These are phyloP conservation scores for Poterioochromonas sp. DNA, from an alignment of 352 stramenopile species.

Conservation along the genomic window DNA sequence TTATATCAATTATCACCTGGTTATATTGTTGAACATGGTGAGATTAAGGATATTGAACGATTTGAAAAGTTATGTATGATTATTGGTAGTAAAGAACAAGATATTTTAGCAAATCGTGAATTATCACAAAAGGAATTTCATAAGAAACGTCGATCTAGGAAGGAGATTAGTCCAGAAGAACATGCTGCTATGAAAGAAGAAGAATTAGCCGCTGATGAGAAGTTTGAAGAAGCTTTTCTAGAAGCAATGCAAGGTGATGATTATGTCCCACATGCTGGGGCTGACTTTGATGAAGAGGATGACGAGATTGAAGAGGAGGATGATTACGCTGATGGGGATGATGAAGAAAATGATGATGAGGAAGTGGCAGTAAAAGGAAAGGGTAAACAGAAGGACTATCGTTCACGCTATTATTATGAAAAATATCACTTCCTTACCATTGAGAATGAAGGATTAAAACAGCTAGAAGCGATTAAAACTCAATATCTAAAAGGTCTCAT, in stretches of 20 bases:
- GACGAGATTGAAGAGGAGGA: conserved; percentile 39
- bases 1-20: conserved; percentile 60
- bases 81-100: conserved; percentile 2
- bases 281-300: neutral
- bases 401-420: conserved; percentile 68
- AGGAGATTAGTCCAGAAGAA: too few relatives aligned
- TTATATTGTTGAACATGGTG: conserved; percentile 79
- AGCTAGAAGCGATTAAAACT: conserved; percentile 77
- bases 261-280: neutral
- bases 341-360: neutral
- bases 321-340: conserved; percentile 39
- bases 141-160: neutral
- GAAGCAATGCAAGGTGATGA: conserved; percentile 49
- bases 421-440: conserved; percentile 67
- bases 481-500: conserved; percentile 94
- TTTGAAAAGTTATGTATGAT: conserved; percentile 20
- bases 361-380: neutral
- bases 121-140: neutral
- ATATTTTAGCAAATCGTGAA: neutral
- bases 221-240: conserved; percentile 49
- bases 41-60: conserved; percentile 1
- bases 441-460: conserved; percentile 41
- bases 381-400: conserved; percentile 36
- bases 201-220: neutral
- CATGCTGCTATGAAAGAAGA: neutral